A percentile compares a stretch with the other conserved stretches of the same genome.
Conservation (phyloP, 164 flowering plant genomes). For the Saururus chinensis region DNA sequence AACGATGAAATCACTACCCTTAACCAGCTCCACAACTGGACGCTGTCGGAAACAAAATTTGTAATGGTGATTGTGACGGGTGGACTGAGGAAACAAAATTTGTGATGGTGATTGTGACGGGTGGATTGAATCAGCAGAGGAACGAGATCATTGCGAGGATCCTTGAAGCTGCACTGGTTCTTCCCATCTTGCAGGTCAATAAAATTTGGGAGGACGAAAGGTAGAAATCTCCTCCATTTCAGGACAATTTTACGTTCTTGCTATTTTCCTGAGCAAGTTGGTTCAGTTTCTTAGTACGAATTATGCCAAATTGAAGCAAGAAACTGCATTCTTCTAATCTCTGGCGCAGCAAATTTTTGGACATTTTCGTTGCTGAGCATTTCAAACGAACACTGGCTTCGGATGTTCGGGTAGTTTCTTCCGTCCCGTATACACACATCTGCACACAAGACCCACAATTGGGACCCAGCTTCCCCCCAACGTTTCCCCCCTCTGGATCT, state of each 20-base stretch:
- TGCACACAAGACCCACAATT: constrained; percentile 83
- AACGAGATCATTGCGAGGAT: constrained; percentile 96
- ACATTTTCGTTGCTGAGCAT: constrained; percentile 88
- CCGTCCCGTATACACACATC: constrained; percentile 88
- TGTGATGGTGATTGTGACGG: too few relatives aligned
- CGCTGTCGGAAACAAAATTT: constrained; percentile 53
- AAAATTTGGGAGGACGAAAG: too few relatives aligned
- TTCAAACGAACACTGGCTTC: constrained; percentile 70
- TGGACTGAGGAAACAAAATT: too few relatives aligned
- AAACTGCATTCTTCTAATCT: too few relatives aligned
- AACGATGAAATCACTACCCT: too few relatives aligned
- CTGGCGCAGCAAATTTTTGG: constrained; percentile 63
- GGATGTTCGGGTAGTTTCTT: constrained; percentile 71
- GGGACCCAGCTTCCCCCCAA: constrained; percentile 77
- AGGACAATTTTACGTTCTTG: too few relatives aligned
- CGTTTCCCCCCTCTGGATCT: constrained; percentile 87
- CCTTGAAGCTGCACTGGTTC: constrained; percentile 88
- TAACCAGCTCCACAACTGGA: too few relatives aligned
- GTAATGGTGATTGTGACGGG: constrained; percentile 83
- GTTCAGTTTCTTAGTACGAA: too few relatives aligned
- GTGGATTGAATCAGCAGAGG: constrained; percentile 96
- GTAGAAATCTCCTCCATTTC: too few relatives aligned
- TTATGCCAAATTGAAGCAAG: too few relatives aligned
- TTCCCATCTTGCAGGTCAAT: constrained; percentile 16
- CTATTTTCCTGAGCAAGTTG: too few relatives aligned